A percentile compares a stretch with the other conserved stretches of the same genome.
phyloP scores from a whole-genome alignment of 768 basidiomycete species.

The Phanerochaete sordida region DNA sequence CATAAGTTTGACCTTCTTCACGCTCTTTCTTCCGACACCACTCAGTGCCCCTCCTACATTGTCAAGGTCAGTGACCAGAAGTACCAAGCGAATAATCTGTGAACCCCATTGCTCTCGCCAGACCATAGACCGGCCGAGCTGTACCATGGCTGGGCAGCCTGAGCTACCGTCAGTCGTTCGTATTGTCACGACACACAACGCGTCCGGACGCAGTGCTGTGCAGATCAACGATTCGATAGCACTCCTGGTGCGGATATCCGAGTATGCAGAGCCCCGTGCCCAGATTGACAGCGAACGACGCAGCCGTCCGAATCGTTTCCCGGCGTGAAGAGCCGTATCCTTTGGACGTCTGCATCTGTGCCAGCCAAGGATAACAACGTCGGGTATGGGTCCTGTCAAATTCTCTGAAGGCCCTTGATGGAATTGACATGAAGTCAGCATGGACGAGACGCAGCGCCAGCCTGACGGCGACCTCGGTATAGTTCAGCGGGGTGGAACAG shows the following conservation, averaged over 20 bases:
- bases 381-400: constrained; percentile 26
- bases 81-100: too few species aligned
- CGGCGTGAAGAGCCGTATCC: constrained; percentile 28
- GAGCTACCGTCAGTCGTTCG: constrained; percentile 40
- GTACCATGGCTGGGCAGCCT: background rate
- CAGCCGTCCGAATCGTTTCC: constrained; percentile 17
- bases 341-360: constrained; percentile 49
- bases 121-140: too few species aligned
- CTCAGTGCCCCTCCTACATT: too few species aligned
- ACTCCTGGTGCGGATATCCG: background rate
- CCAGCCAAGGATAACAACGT: constrained; percentile 56
- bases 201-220: constrained; percentile 38
- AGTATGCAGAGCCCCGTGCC: background rate
- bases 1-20: too few species aligned
- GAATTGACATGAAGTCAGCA: constrained; percentile 28
- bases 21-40: too few species aligned
- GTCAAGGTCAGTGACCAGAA: too few species aligned
- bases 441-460: constrained; percentile 46
- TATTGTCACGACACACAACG: constrained; percentile 48
- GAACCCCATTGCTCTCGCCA: too few species aligned
- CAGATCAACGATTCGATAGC: constrained; percentile 22
- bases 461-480: constrained; percentile 40
- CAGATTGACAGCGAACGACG: background rate
- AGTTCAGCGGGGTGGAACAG: constrained; percentile 41
- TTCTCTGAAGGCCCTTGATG: background rate